Evolutionary conservation across 164 flowering plant species (phyloP).

Genomic region (Cinnamomum micranthum): DNA sequence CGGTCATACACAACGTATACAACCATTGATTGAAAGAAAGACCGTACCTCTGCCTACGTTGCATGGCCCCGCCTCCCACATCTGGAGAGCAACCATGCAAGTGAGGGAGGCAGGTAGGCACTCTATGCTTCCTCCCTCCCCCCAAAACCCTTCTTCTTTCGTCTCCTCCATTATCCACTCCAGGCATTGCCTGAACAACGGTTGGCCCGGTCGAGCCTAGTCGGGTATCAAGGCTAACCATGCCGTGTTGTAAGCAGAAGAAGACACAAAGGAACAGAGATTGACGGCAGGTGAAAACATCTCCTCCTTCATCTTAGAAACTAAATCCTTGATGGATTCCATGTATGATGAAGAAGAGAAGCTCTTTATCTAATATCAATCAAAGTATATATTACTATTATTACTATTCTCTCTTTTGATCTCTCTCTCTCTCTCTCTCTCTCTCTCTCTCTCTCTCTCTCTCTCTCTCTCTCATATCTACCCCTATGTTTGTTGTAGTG

Average conservation of each 20-base stretch:
- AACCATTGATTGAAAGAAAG: too few relatives aligned
- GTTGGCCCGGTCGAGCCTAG: slow-evolving; percentile 4
- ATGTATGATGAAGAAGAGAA: not conserved
- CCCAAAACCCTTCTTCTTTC: slow-evolving; percentile 40
- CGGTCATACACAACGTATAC: too few relatives aligned
- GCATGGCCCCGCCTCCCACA: slow-evolving; percentile 26
- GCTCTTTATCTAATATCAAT: too few relatives aligned
- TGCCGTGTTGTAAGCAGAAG: slow-evolving; percentile 56
- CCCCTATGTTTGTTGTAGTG: too few relatives aligned
- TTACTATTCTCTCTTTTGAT: too few relatives aligned
- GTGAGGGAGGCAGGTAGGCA: slow-evolving; percentile 37
- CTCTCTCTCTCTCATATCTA: too few relatives aligned
- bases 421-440: too few relatives aligned
- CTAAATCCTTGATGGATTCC: slow-evolving; percentile 15
- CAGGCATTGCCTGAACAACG: slow-evolving; percentile 37
- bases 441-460: too few relatives aligned
- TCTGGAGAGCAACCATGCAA: slow-evolving; percentile 41
- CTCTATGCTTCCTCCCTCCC: slow-evolving; percentile 27
- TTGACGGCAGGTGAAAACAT: slow-evolving; percentile 15
- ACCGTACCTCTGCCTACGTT: slow-evolving; percentile 29
- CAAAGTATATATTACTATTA: too few relatives aligned
- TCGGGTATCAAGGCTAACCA: slow-evolving; percentile 54
- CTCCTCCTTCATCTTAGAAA: slow-evolving; percentile 17
- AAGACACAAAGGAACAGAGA: slow-evolving; percentile 18
- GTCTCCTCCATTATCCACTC: slow-evolving; percentile 40